Conservation (phyloP, 768 basidiomycete species). For the Russula dissimulans region DNA sequence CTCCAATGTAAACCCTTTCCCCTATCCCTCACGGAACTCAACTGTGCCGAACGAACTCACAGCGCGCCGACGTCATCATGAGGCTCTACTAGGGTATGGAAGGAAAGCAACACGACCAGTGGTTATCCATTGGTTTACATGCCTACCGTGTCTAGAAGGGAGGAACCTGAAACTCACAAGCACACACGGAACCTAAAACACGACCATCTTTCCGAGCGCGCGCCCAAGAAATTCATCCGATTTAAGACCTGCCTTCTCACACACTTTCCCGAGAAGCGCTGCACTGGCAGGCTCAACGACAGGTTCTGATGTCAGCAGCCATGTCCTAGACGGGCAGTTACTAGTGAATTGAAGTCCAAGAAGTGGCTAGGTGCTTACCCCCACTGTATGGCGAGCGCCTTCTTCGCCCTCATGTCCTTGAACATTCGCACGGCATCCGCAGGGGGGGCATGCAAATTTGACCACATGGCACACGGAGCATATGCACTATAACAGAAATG, state of each 20-base stretch:
- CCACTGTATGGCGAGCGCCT: slow-evolving; percentile 65
- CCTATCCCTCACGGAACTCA: no score
- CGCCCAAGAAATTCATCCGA: slow-evolving; percentile 46
- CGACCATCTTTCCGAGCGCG: slow-evolving; percentile 51
- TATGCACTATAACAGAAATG: slow-evolving; percentile 41
- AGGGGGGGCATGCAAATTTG: slow-evolving; percentile 53
- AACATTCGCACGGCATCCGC: slow-evolving; percentile 61
- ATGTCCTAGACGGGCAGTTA: slow-evolving; percentile 32
- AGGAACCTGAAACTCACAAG: no score
- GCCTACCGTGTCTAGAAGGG: no score
- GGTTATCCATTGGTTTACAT: no score
- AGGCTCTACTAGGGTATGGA: no score
- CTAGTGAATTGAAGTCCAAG: neutral
- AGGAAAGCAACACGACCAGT: no score
- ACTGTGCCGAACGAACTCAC: no score
- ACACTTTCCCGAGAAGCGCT: slow-evolving; percentile 40
- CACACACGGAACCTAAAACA: no score
- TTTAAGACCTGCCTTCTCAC: slow-evolving; percentile 39
- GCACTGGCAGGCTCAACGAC: slow-evolving; percentile 59
- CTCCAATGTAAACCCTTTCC: no score
- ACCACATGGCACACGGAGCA: slow-evolving; percentile 43
- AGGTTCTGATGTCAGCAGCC: slow-evolving; percentile 44
- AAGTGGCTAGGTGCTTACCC: slow-evolving; percentile 32
- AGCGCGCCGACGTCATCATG: no score
- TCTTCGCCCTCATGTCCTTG: slow-evolving; percentile 49